phyloP scores from a whole-genome alignment of 495 filamentous ascomycete species.

The Neurospora sp. region DNA sequence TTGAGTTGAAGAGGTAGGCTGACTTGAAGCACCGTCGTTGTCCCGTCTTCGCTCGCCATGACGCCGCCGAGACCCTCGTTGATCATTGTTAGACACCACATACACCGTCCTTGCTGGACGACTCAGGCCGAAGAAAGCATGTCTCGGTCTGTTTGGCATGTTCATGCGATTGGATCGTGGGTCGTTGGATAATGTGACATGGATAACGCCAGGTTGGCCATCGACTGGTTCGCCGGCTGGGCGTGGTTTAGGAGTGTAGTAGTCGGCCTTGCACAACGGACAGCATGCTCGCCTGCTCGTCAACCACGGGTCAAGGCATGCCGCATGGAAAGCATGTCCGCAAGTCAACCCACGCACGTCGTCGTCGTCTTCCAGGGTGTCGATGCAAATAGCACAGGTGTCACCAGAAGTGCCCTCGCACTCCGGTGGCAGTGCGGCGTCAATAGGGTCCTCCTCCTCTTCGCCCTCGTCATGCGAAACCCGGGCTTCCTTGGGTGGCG shows the following conservation, averaged over 20 bases:
- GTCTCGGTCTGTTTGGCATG: slow-evolving; percentile 22
- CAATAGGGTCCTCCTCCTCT: slow-evolving; percentile 80
- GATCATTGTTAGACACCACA: not conserved
- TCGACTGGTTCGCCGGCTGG: slow-evolving; percentile 26
- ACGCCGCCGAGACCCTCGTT: not conserved
- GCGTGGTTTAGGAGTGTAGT: slow-evolving; percentile 83
- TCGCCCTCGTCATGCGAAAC: slow-evolving; percentile 47
- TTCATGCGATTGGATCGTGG: slow-evolving; percentile 31
- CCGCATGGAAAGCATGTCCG: slow-evolving; percentile 91
- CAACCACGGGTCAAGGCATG: slow-evolving; percentile 92
- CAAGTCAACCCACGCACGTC: slow-evolving; percentile 90
- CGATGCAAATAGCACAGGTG: slow-evolving; percentile 93
- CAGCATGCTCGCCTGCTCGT: slow-evolving; percentile 89
- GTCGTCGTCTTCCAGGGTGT: slow-evolving; percentile 86
- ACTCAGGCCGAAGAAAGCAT: slow-evolving; percentile 18
- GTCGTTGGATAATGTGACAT: slow-evolving; percentile 14
- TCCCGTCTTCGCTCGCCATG: not conserved
- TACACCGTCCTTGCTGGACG: slow-evolving; percentile 7
- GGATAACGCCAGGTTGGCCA: slow-evolving; percentile 14
- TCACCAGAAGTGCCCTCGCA: slow-evolving; percentile 82
- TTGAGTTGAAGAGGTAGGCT: not conserved
- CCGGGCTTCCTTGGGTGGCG: slow-evolving; percentile 17
- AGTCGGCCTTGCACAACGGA: slow-evolving; percentile 93
- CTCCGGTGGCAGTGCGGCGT: slow-evolving; percentile 71
- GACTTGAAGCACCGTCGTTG: not conserved